These are phyloP conservation scores for Colletotrichum sublineola DNA, from an alignment of 2,329 filamentous ascomycete genomes.

Conservation along the genomic window DNA sequence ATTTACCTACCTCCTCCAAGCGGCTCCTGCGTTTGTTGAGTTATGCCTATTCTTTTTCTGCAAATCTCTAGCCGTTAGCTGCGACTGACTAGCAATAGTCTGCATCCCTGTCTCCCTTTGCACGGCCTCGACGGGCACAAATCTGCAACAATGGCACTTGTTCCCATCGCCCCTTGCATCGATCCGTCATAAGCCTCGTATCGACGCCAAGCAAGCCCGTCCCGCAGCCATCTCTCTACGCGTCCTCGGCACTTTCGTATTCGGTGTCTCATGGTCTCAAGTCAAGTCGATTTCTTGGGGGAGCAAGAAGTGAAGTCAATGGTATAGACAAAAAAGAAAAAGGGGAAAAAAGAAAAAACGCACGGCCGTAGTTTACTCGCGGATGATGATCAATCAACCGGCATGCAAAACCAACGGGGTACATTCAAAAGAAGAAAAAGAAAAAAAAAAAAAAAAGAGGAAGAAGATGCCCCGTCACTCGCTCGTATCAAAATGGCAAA, in stretches of 20 bases:
- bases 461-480: not conserved
- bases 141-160: slow-evolving; percentile 17
- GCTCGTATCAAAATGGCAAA: slow-evolving; percentile 3
- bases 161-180: slow-evolving; percentile 13
- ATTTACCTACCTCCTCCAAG: not conserved
- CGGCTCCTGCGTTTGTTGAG: not conserved
- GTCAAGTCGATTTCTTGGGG: not conserved
- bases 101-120: slow-evolving; percentile 9
- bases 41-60: slow-evolving; percentile 6
- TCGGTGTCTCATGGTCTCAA: not conserved
- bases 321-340: not conserved
- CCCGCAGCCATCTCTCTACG: slow-evolving; percentile 12
- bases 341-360: not conserved
- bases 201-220: slow-evolving; percentile 23
- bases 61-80: not conserved
- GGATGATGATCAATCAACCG: slow-evolving; percentile 2
- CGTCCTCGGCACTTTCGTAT: slow-evolving; percentile 12
- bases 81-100: slow-evolving; percentile 4
- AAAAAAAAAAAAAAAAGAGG: not conserved
- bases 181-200: slow-evolving; percentile 24
- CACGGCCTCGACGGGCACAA: not conserved
- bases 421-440: not conserved
- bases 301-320: slow-evolving; percentile 1
- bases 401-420: not conserved
- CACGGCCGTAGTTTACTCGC: not conserved